These are phyloP conservation scores for Chrysoporthe cubensis DNA, from an alignment of 2,329 filamentous ascomycete genomes.

Conservation along the genomic window DNA sequence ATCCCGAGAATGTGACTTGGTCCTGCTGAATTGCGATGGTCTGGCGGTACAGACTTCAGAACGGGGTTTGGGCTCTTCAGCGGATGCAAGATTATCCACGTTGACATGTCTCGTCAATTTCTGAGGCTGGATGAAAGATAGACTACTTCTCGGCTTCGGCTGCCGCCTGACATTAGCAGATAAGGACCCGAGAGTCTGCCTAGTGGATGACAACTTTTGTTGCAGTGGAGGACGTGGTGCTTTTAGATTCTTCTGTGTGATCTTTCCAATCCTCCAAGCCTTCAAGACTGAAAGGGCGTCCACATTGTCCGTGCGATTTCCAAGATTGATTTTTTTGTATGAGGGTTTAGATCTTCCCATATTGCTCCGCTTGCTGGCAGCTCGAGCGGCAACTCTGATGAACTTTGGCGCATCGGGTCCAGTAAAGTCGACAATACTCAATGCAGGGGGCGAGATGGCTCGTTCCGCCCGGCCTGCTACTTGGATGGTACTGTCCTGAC, in stretches of 20 bases:
- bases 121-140: slow-evolving; percentile 34
- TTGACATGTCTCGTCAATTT: slow-evolving; percentile 37
- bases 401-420: slow-evolving; percentile 59
- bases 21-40: not conserved
- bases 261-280: slow-evolving; percentile 60
- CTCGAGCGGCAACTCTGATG: slow-evolving; percentile 64
- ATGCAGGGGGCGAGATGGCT: slow-evolving; percentile 40
- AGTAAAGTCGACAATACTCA: slow-evolving; percentile 66
- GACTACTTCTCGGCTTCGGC: not conserved
- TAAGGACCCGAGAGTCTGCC: slow-evolving; percentile 34
- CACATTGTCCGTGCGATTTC: slow-evolving; percentile 62
- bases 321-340: slow-evolving; percentile 63
- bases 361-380: slow-evolving; percentile 50
- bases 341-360: slow-evolving; percentile 60
- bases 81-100: slow-evolving; percentile 38
- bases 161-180: slow-evolving; percentile 29
- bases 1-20: not conserved
- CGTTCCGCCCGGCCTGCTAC: slow-evolving; percentile 7
- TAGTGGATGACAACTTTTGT: slow-evolving; percentile 26
- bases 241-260: slow-evolving; percentile 42
- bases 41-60: not conserved
- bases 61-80: slow-evolving; percentile 16
- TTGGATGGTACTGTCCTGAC: slow-evolving; percentile 12
- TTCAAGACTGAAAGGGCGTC: slow-evolving; percentile 58
- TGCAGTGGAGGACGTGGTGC: slow-evolving; percentile 14